Conservation (phyloP, 2,329 filamentous ascomycete genomes). For the Aspergillus calidoustus region DNA sequence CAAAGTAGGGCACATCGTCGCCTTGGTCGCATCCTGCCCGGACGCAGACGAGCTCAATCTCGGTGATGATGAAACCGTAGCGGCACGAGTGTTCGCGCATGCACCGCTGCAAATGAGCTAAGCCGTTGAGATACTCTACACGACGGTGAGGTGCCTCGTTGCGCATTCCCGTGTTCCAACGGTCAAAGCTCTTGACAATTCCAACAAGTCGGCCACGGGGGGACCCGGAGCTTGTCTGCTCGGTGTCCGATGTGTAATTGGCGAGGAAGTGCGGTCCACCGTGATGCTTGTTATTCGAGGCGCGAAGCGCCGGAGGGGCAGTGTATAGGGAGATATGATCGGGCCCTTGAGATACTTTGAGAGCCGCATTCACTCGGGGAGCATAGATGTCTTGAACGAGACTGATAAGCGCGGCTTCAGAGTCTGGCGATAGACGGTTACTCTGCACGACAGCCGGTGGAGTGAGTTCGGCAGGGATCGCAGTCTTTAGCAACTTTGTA, state of each 20-base stretch:
- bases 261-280: constrained; percentile 58
- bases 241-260: constrained; percentile 58
- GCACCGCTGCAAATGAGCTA: constrained; percentile 82
- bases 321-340: constrained; percentile 58
- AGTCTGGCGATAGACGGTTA: constrained; percentile 72
- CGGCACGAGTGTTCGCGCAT: constrained; percentile 94
- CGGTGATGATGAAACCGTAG: constrained; percentile 95
- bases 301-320: constrained; percentile 40
- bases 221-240: constrained; percentile 53
- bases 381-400: constrained; percentile 80
- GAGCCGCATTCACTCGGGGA: constrained; percentile 83
- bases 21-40: constrained; percentile 71
- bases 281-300: constrained; percentile 43
- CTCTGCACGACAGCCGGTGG: constrained; percentile 36
- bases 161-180: constrained; percentile 95
- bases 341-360: constrained; percentile 73
- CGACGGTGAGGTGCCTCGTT: constrained; percentile 81
- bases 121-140: constrained; percentile 84
- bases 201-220: constrained; percentile 72
- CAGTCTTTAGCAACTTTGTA: constrained; percentile 71
- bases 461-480: constrained; percentile 56
- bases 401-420: constrained; percentile 73
- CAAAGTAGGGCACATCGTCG: constrained; percentile 74
- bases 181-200: constrained; percentile 87
- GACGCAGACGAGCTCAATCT: constrained; percentile 91